These are phyloP conservation scores for Colletotrichum noveboracense DNA, from an alignment of 2,329 filamentous ascomycete species.

Conservation along the genomic window DNA sequence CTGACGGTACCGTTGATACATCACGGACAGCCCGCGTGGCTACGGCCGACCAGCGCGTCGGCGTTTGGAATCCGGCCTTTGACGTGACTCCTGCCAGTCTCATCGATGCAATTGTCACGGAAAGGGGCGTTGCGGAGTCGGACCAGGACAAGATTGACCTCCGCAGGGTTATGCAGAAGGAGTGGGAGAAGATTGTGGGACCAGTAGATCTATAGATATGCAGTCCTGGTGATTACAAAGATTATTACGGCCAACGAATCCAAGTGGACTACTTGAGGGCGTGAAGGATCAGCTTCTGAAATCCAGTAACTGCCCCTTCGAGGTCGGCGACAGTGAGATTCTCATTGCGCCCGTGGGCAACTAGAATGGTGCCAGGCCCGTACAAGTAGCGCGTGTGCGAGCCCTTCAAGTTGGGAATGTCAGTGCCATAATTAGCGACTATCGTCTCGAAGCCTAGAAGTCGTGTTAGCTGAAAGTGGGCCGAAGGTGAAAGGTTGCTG, in stretches of 20 bases:
- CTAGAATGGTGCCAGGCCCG: slow-evolving; percentile 76
- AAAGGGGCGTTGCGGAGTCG: slow-evolving; percentile 83
- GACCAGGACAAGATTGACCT: slow-evolving; percentile 73
- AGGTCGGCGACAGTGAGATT: slow-evolving; percentile 77
- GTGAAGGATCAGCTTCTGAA: slow-evolving; percentile 72
- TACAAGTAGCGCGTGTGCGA: slow-evolving; percentile 72
- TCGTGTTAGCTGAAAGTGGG: slow-evolving; percentile 20
- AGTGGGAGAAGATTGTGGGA: slow-evolving; percentile 47
- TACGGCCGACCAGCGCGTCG: slow-evolving; percentile 78
- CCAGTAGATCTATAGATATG: not conserved
- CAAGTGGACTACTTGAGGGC: slow-evolving; percentile 37
- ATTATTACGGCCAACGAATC: not conserved
- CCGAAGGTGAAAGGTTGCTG: not conserved
- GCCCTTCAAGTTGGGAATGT: slow-evolving; percentile 79
- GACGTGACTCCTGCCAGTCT: slow-evolving; percentile 89
- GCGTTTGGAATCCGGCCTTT: slow-evolving; percentile 96
- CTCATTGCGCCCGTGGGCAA: slow-evolving; percentile 87
- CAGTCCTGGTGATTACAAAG: not conserved
- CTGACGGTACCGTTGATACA: slow-evolving; percentile 68
- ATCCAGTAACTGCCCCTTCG: slow-evolving; percentile 79
- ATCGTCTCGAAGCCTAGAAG: slow-evolving; percentile 75
- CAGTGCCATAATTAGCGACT: slow-evolving; percentile 91
- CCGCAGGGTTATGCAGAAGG: slow-evolving; percentile 58
- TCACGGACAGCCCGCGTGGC: slow-evolving; percentile 73
- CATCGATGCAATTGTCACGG: slow-evolving; percentile 94